Base-by-base conservation (phyloP, 345 rosid species). In the Aquilaria yunnanensis region DNA sequence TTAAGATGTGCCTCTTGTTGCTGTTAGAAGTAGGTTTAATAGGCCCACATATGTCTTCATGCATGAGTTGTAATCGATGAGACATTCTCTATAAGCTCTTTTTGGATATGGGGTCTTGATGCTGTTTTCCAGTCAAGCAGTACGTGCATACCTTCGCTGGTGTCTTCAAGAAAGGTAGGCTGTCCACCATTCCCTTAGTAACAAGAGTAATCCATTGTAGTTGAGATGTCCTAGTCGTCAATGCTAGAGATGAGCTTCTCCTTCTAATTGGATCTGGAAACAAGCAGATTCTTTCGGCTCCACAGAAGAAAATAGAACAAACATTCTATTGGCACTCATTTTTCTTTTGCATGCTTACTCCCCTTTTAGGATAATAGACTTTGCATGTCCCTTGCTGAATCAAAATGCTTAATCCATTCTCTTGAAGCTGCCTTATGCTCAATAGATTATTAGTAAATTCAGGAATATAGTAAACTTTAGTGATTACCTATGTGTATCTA, bases 41-140 rank as follows among this genome's bases (percentile, higher is more conserved):
- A 1, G 67, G 61, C 9, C 72, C 67, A 47, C 61, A 68, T 1
- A 61, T 4, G 33, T 68, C 67, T 0, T 61, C 62, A 31, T 67
- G 59, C 10, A 67, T 51, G 12, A 52, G 23, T 9, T 66, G 34
- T 1, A 66, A 12, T 10, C n/a, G 49, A 48, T 61, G 13, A 0
- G 0, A 41, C 8, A 62, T 67, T 50, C 67, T 54, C 72, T 57
- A 48, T 12, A 47, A 34, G 8, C 57, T 61, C 9, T 14, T 54
- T 23, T 50, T 69, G 1, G 67, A 63, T 34, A 69, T 46, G 10
- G n/a, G 14, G 51, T 56, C 34, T 49, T 63, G 7, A 3, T 69
- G 73, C 47, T 62, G 68, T n/a, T 69, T 62, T 2, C 53, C 59
- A 0, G 4, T 56, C 7, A 62, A 10, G 23, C 55, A 68, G 2